These are phyloP conservation scores for Clavispora carvajalis DNA, from an alignment of 805 yeast genomes.

Conservation along the genomic window DNA sequence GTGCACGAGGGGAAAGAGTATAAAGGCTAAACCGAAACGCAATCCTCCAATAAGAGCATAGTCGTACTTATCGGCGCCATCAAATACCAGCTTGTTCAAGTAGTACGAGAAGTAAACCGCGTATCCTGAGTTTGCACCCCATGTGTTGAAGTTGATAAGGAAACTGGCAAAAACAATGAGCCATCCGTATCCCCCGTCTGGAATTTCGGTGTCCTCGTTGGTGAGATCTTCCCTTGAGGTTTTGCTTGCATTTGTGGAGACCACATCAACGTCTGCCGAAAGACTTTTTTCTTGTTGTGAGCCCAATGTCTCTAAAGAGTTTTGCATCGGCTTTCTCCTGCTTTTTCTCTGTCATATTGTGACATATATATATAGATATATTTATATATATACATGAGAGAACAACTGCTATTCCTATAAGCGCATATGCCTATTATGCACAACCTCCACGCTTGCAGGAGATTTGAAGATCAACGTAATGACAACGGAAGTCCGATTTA, in stretches of 20 bases:
- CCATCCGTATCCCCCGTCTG: conserved; percentile 70
- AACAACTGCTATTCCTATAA: no score
- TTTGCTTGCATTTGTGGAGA: not conserved
- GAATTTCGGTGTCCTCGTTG: conserved; percentile 3
- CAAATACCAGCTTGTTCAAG: conserved; percentile 42
- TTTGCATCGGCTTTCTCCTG: no score
- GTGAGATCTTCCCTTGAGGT: not conserved
- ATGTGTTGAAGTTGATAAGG: conserved; percentile 51
- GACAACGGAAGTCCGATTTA: no score
- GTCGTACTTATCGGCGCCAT: conserved; percentile 52
- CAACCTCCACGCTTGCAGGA: no score
- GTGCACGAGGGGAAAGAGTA: conserved; percentile 50
- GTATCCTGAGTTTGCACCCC: conserved; percentile 72
- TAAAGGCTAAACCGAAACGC: conserved; percentile 55
- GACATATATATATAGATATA: no score
- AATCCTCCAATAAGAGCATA: conserved; percentile 68
- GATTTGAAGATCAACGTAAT: no score
- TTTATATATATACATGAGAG: no score
- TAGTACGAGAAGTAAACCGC: conserved; percentile 60
- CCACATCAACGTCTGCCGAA: not conserved
- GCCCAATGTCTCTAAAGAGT: no score
- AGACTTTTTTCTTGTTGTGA: not conserved
- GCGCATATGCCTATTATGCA: no score
- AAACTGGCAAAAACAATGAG: conserved; percentile 49
- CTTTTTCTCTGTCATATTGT: no score